Evolutionary conservation across 306 rosid species (phyloP).

Genomic region (Cicer bijugum): DNA sequence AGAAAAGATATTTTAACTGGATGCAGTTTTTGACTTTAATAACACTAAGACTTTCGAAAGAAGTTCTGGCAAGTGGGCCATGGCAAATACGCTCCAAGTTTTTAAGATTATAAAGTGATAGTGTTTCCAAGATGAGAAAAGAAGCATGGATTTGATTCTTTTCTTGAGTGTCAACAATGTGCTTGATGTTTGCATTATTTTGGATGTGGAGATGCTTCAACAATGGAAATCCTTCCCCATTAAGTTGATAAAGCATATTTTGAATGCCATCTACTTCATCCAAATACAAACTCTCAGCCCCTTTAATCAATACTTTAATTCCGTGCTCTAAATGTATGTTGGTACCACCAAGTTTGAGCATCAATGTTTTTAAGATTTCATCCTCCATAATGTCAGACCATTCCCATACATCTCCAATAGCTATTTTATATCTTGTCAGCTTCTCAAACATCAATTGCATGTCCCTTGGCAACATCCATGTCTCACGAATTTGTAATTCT

Average conservation of each 20-base stretch:
- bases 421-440: conserved; percentile 2
- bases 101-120: not conserved
- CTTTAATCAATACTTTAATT: conserved; percentile 1
- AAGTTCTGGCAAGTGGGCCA: conserved; percentile 1
- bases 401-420: conserved; percentile 21
- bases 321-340: not conserved
- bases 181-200: not conserved
- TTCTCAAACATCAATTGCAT: conserved; percentile 4
- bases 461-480: conserved; percentile 17
- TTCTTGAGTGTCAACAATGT: not conserved
- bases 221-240: not conserved
- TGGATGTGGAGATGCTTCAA: conserved; percentile 7
- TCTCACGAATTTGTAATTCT: not conserved
- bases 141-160: not conserved
- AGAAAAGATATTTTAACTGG: conserved; percentile 22
- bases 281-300: not conserved
- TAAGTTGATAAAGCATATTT: conserved; percentile 20
- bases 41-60: not conserved
- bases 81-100: not conserved
- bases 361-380: not conserved
- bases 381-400: not conserved
- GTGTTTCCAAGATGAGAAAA: not conserved
- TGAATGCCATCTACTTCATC: conserved; percentile 14
- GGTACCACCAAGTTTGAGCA: not conserved
- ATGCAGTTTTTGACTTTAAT: not conserved